These are phyloP conservation scores for Fusarium luffae DNA, from an alignment of 2,329 filamentous ascomycete genomes.

Conservation along the genomic window DNA sequence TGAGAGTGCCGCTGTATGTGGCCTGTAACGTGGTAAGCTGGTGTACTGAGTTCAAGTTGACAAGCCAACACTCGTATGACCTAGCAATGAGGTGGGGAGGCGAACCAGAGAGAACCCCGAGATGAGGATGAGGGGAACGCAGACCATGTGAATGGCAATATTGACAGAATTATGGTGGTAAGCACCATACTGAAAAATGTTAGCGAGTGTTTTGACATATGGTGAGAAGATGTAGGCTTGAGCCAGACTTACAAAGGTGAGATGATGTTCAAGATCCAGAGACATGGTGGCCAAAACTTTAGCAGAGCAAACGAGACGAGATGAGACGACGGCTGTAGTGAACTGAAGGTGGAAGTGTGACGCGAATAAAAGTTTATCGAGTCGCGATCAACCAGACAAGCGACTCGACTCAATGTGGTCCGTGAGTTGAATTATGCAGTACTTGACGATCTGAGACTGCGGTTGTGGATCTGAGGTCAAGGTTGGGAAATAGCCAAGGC, in stretches of 20 bases:
- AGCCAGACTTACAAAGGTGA: conserved; percentile 75
- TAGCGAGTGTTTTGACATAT: conserved; percentile 17
- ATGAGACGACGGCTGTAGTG: conserved; percentile 9
- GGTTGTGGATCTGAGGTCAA: conserved; percentile 28
- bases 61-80: conserved; percentile 1
- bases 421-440: conserved; percentile 20
- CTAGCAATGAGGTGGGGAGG: conserved; percentile 18
- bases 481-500: background rate
- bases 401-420: conserved; percentile 19
- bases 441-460: conserved; percentile 18
- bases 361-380: conserved; percentile 23
- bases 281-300: conserved; percentile 59
- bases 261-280: conserved; percentile 83
- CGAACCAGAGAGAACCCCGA: conserved; percentile 78
- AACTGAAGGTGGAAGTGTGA: conserved; percentile 6
- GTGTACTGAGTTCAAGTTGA: conserved; percentile 1
- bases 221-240: background rate
- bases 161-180: conserved; percentile 86
- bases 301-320: background rate
- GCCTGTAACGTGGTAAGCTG: conserved; percentile 55
- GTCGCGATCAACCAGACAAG: conserved; percentile 14
- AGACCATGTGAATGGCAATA: conserved; percentile 80
- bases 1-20: conserved; percentile 71
- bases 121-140: conserved; percentile 80
- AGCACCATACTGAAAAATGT: conserved; percentile 74